phyloP scores from a whole-genome alignment of 106 monocot genomes.

The Gastrodia elata region DNA sequence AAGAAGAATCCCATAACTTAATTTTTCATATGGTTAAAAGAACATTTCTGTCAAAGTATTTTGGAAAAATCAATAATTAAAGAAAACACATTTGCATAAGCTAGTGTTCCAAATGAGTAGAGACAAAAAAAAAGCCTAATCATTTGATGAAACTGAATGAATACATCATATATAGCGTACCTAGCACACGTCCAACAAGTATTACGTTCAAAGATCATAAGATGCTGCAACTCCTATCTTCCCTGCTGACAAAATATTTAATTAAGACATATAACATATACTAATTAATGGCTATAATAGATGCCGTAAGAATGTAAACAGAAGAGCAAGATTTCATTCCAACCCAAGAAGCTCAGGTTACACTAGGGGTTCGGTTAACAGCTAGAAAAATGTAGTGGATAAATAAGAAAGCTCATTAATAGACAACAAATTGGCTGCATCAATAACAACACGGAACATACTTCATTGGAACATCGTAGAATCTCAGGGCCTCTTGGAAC shows the following conservation, averaged over 20 bases:
- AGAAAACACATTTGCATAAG: background rate
- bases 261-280: background rate
- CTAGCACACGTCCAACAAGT: background rate
- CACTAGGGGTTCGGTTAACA: background rate
- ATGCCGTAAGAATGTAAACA: background rate
- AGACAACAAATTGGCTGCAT: background rate
- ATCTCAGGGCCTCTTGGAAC: constrained; percentile 45
- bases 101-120: background rate
- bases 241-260: constrained; percentile 17
- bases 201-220: constrained; percentile 22
- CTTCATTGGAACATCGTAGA: constrained; percentile 48
- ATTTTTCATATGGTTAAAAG: background rate
- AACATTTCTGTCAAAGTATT: background rate
- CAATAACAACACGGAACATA: constrained; percentile 8
- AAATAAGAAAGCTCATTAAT: background rate
- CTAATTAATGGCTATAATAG: background rate
- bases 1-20: background rate
- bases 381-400: background rate
- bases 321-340: background rate
- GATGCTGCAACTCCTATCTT: constrained; percentile 33
- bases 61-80: background rate
- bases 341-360: background rate
- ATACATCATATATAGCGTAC: background rate
- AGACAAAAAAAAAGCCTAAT: background rate
- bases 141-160: background rate